Conservation (phyloP, 768 basidiomycete species). For the Tephrocybe sp. region DNA sequence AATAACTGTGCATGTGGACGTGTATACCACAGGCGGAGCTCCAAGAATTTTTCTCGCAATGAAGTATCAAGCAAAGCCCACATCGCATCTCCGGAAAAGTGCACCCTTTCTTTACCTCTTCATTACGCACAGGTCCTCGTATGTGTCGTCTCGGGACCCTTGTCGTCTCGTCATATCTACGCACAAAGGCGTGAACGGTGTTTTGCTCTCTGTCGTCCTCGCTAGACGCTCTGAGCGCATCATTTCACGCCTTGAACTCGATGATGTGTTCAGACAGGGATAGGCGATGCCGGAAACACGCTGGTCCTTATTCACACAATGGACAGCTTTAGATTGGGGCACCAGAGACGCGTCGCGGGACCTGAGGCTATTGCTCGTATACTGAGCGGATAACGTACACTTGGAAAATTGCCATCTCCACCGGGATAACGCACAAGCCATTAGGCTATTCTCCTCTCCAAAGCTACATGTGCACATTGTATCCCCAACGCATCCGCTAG, state of each 20-base stretch:
- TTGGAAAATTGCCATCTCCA: conserved; percentile 9
- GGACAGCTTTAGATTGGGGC: conserved; percentile 18
- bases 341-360: conserved; percentile 58
- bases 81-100: conserved; percentile 58
- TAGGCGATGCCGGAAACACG: conserved; percentile 51
- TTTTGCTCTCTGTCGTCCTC: conserved; percentile 18
- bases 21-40: conserved; percentile 7
- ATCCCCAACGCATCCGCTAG: conserved; percentile 13
- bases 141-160: conserved; percentile 56
- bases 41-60: conserved; percentile 30
- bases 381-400: conserved; percentile 46
- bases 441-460: conserved; percentile 21
- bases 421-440: conserved; percentile 15
- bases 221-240: conserved; percentile 20
- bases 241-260: conserved; percentile 15
- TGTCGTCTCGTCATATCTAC: conserved; percentile 23
- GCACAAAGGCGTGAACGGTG: conserved; percentile 25
- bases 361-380: conserved; percentile 19
- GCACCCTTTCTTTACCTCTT: conserved; percentile 22
- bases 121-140: conserved; percentile 44
- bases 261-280: conserved; percentile 32
- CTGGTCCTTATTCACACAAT: conserved; percentile 26
- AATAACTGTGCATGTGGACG: conserved; percentile 12
- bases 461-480: conserved; percentile 23
- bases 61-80: conserved; percentile 35